Evolutionary conservation across 148 eudicot genomes (phyloP).

Genomic region (Vaccinium corymbosum): DNA sequence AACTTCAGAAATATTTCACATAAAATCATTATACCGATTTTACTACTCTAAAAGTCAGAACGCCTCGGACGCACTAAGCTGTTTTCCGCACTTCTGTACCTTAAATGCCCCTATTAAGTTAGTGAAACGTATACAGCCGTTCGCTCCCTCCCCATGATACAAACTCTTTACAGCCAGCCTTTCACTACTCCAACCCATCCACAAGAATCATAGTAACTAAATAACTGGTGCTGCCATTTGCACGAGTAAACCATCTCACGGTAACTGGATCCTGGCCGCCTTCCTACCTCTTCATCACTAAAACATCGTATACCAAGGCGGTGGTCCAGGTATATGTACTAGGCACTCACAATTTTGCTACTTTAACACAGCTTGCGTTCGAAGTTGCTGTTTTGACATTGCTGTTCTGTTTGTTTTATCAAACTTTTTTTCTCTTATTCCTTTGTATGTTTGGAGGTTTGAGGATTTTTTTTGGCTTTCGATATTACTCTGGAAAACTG

Average conservation of each 20-base stretch:
- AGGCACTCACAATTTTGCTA: background rate
- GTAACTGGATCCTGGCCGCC: background rate
- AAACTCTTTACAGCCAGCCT: background rate
- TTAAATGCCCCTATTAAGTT: background rate
- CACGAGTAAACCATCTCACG: background rate
- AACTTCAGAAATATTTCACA: background rate
- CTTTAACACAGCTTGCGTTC: background rate
- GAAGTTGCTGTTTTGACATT: background rate
- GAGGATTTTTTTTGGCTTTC: background rate
- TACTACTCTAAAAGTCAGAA: background rate
- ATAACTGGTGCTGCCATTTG: background rate
- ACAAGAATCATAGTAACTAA: background rate
- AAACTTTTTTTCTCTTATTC: background rate
- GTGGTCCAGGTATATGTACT: background rate
- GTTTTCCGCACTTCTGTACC: background rate
- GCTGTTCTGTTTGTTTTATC: background rate
- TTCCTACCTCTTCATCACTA: background rate
- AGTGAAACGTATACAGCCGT: background rate
- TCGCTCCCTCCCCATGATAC: background rate
- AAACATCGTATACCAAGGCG: background rate
- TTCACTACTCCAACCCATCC: background rate
- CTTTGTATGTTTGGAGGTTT: background rate
- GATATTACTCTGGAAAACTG: background rate
- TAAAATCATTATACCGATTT: background rate
- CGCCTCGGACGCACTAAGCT: background rate